phyloP scores from a whole-genome alignment of 2,329 filamentous ascomycete genomes.

The Sclerotinia sclerotiorum region DNA sequence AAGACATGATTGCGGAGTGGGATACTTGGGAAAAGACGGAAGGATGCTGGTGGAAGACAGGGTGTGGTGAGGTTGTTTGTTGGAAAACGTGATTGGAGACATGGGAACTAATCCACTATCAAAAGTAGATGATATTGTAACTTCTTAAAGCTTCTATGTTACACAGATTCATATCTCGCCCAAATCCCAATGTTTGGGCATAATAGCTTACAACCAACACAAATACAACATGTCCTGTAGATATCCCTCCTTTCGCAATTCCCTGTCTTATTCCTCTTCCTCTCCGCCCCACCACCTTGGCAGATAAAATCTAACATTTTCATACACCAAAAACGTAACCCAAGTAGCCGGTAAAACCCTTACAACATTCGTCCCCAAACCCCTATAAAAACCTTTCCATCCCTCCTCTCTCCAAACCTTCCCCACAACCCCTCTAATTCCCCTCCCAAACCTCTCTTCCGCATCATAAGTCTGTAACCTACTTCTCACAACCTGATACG shows the following conservation, averaged over 20 bases:
- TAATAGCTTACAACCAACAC: not conserved
- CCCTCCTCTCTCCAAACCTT: slow-evolving; percentile 82
- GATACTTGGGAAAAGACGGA: slow-evolving; percentile 18
- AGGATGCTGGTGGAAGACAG: slow-evolving; percentile 21
- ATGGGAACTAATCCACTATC: not conserved
- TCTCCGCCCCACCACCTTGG: slow-evolving; percentile 40
- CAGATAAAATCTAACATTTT: slow-evolving; percentile 80
- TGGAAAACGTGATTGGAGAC: slow-evolving; percentile 13
- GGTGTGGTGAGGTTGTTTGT: slow-evolving; percentile 21
- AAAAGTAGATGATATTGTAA: not conserved
- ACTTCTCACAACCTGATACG: slow-evolving; percentile 88
- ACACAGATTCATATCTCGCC: not conserved
- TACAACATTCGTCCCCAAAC: slow-evolving; percentile 82
- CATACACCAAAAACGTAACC: slow-evolving; percentile 95
- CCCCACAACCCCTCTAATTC: slow-evolving; percentile 66
- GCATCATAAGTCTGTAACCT: slow-evolving; percentile 88
- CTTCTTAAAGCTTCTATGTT: not conserved
- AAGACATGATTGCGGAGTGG: slow-evolving; percentile 6
- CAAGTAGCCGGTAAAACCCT: slow-evolving; percentile 92
- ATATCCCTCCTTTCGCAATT: no score
- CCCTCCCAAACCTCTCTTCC: slow-evolving; percentile 68
- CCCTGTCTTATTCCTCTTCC: not conserved
- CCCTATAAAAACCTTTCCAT: slow-evolving; percentile 82
- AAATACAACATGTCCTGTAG: not conserved
- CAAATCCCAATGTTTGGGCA: not conserved